Percentiles rank a stretch among this genome's conserved stretches.
These are phyloP conservation scores for Aspergillus nanangensis DNA, from an alignment of 495 filamentous ascomycete genomes.

Conservation along the genomic window DNA sequence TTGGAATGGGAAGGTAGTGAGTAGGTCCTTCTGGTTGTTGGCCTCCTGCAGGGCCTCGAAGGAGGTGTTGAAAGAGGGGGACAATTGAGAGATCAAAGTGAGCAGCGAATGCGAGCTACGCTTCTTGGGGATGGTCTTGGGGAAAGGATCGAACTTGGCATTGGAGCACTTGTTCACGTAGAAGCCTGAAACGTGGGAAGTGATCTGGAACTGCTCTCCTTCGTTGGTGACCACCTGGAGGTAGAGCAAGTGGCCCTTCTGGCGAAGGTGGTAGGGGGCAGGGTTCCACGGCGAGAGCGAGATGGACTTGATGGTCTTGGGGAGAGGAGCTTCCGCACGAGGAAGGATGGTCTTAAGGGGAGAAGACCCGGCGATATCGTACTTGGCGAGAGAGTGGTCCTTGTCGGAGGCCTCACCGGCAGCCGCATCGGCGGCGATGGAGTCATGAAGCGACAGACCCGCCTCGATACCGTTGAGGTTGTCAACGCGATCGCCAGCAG, in stretches of 20 bases:
- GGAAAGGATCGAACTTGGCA: constrained; percentile 86
- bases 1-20: constrained; percentile 90
- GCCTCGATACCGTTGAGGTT: constrained; percentile 81
- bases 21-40: constrained; percentile 76
- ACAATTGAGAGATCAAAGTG: constrained; percentile 69
- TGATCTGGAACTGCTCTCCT: constrained; percentile 89
- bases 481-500: constrained; percentile 82
- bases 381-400: constrained; percentile 57
- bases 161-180: constrained; percentile 92
- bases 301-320: constrained; percentile 86
- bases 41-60: constrained; percentile 74
- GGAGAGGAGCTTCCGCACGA: constrained; percentile 54
- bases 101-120: constrained; percentile 80
- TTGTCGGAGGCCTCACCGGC: constrained; percentile 41
- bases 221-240: constrained; percentile 83
- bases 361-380: constrained; percentile 68
- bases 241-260: constrained; percentile 92
- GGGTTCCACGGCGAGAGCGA: constrained; percentile 94
- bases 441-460: constrained; percentile 84
- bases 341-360: constrained; percentile 69
- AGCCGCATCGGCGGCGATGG: constrained; percentile 49
- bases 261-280: constrained; percentile 81
- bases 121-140: constrained; percentile 63
- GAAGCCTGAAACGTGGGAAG: constrained; percentile 89
- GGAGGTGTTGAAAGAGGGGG: constrained; percentile 70